phyloP scores from a whole-genome alignment of 1,139 yeast genomes.

The Hansenula sp. region DNA sequence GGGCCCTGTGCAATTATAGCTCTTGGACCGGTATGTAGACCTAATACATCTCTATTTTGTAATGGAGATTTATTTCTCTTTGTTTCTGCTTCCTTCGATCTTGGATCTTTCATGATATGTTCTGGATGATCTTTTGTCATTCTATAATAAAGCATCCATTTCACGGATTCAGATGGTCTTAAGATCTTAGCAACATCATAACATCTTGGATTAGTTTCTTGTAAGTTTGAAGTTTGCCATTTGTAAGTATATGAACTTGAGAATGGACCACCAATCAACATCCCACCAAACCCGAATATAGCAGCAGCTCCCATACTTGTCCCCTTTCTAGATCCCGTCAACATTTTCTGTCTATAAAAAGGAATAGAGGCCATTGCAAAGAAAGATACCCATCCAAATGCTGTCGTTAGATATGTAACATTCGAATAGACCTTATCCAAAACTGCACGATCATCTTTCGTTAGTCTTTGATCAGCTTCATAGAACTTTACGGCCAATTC shows the following conservation, averaged over 20 bases:
- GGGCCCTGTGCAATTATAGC: conserved; percentile 20
- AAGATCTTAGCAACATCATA: conserved; percentile 31
- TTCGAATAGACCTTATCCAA: conserved; percentile 16
- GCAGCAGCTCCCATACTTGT: conserved; percentile 30
- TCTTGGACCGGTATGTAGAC: conserved; percentile 28
- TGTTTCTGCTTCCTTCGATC: conserved; percentile 24
- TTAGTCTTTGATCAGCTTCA: conserved; percentile 20
- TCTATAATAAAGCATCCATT: conserved; percentile 34
- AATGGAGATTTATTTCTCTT: conserved; percentile 10
- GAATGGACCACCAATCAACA: conserved; percentile 27
- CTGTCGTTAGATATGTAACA: conserved; percentile 15
- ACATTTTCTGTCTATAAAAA: conserved; percentile 25
- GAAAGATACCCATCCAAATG: conserved; percentile 31
- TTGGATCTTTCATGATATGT: conserved; percentile 34
- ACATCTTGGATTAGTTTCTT: conserved; percentile 23
- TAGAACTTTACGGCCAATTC: conserved; percentile 22
- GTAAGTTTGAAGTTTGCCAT: conserved; percentile 22
- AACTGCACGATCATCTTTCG: conserved; percentile 15
- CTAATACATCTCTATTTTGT: conserved; percentile 30
- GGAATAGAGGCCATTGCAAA: conserved; percentile 28
- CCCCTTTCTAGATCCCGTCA: conserved; percentile 28
- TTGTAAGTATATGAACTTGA: conserved; percentile 26
- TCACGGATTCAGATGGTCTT: conserved; percentile 28
- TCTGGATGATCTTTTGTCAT: conserved; percentile 32
- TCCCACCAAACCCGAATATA: conserved; percentile 28